Percentiles rank a stretch among this genome's conserved stretches.
Conservation (phyloP, 768 basidiomycete genomes). For the Phylloporus sp. region DNA sequence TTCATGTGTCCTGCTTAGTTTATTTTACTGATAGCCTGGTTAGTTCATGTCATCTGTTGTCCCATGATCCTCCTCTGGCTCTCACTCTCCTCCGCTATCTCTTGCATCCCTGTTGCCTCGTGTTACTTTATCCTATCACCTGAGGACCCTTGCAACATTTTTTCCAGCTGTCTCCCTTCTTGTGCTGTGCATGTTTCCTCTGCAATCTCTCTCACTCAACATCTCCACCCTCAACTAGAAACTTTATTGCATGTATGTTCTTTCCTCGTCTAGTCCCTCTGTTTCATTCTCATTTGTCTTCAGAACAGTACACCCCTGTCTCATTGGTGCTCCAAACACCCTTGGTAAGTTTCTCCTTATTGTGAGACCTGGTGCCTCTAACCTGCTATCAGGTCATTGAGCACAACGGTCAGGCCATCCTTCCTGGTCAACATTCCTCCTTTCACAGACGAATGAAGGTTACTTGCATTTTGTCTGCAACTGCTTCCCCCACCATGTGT, state of each 20-base stretch:
- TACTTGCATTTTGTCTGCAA: conserved; percentile 96
- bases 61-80: too few species aligned
- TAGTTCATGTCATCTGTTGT: too few species aligned
- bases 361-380: conserved; percentile 10
- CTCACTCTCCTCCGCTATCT: too few species aligned
- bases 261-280: not conserved
- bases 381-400: conserved; percentile 77
- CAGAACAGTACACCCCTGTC: conserved; percentile 72
- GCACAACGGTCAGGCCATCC: conserved; percentile 78
- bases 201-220: conserved; percentile 47
- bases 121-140: too few species aligned
- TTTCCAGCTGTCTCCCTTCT: too few species aligned
- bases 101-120: too few species aligned
- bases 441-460: conserved; percentile 97
- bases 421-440: conserved; percentile 96
- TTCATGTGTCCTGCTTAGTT: too few species aligned
- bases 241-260: conserved; percentile 40
- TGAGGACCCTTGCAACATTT: too few species aligned
- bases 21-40: too few species aligned
- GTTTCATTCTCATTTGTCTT: conserved; percentile 3
- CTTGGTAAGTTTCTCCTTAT: conserved; percentile 61
- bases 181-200: too few species aligned
- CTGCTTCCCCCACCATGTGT: conserved; percentile 99
- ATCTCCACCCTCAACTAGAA: conserved; percentile 50
- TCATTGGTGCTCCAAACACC: conserved; percentile 88